Evolutionary conservation across 352 stramenopile species (phyloP), one percentile per base, ranked within the genome.

Genomic region (Phytophthora sp.): DNA sequence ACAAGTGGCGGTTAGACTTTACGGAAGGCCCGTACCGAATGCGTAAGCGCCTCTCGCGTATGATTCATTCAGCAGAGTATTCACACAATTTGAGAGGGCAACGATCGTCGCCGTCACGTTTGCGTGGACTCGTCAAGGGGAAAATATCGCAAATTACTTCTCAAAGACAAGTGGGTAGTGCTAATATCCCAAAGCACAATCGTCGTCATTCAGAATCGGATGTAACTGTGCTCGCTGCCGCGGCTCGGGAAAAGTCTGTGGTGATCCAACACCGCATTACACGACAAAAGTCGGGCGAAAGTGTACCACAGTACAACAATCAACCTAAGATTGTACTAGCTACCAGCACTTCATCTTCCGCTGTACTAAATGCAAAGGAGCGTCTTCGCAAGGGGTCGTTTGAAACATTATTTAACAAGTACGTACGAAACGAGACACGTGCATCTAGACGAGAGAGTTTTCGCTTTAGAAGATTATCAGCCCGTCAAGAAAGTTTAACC

Each of bases 21-120:
- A 92, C 81, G 0, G 83, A 92, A 78, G 81, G 83, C 1, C 82
- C 83, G 3, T 72, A 76, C 23, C 59, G 83, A 30, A 92, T 91
- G 81, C 72, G 83, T 6, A 92, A 91, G 49, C 65, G 83, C 1
- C 53, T 74, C 51, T 69, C 65, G 13, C 32, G 53, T 50, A 74
- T 74, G 21, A 11, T 46, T 45, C 52, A 57, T 12, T 30, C 53
- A 31, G 15, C n/a, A 7, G 51, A 61, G 10, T 42, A 30, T 39
- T 8, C 34, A 20, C 8, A 18, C 10, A 46, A 12, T 37, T 69
- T 88, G 18, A 49, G 18, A 44, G 24, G 12, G 11, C 26, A 54
- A n/a, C 35, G 46, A 7, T 50, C 42, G 43, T 52, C 38, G 5
- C 52, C 27, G 34, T 24, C 44, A 45, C 44, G 39, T 26, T 37